These are phyloP conservation scores for Pochonia chlamydosporia DNA, from an alignment of 2,329 filamentous ascomycete species.

Conservation along the genomic window DNA sequence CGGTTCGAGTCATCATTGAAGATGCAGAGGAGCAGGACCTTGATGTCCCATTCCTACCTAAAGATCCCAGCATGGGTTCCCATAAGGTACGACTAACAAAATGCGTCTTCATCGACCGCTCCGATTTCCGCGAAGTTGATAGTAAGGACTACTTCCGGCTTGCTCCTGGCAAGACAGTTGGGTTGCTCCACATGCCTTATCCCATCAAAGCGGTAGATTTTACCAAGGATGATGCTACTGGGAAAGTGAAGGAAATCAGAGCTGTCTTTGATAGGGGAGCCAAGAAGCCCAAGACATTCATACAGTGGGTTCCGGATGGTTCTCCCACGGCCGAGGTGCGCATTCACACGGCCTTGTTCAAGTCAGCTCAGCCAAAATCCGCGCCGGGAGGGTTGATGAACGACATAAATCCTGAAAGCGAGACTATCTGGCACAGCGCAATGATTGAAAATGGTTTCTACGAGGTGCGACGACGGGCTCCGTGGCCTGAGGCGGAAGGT, in stretches of 20 bases:
- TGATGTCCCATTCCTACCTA: conserved; percentile 74
- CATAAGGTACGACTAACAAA: conserved; percentile 62
- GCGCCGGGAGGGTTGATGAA: conserved; percentile 72
- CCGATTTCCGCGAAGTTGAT: conserved; percentile 71
- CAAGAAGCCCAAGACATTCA: conserved; percentile 68
- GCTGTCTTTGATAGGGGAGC: conserved; percentile 60
- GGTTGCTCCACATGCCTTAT: conserved; percentile 65
- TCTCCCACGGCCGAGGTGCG: conserved; percentile 64
- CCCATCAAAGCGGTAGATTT: conserved; percentile 66
- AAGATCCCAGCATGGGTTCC: conserved; percentile 62
- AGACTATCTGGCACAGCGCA: conserved; percentile 66
- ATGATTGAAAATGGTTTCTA: conserved; percentile 75
- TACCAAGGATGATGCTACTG: conserved; percentile 57
- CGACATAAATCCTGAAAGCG: conserved; percentile 74
- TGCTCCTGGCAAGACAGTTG: conserved; percentile 70
- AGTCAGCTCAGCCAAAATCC: conserved; percentile 69
- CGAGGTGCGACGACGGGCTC: conserved; percentile 65
- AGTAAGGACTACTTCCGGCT: conserved; percentile 74
- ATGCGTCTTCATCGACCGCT: conserved; percentile 48
- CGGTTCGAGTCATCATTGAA: conserved; percentile 77
- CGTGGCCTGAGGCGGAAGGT: conserved; percentile 71
- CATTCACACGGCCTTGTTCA: conserved; percentile 74
- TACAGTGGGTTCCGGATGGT: conserved; percentile 75
- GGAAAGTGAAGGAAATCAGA: conserved; percentile 59
- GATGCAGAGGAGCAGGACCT: too few relatives aligned